phyloP scores from a whole-genome alignment of 768 basidiomycete species.

The Auriscalpium orientale region DNA sequence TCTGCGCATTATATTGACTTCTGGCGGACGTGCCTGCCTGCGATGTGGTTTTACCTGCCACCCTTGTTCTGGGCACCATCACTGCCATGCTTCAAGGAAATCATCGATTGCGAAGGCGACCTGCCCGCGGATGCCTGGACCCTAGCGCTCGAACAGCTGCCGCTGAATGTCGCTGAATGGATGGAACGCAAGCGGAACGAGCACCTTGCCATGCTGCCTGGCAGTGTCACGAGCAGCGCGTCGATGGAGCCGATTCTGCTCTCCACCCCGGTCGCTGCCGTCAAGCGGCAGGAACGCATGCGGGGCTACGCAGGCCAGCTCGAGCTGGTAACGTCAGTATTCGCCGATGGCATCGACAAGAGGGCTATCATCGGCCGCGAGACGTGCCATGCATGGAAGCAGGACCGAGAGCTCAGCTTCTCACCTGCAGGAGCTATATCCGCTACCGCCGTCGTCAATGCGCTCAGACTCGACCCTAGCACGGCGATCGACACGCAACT shows the following conservation, averaged over 20 bases:
- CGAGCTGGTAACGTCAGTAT: conserved; percentile 8
- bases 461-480: not conserved
- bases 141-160: not conserved
- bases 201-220: not conserved
- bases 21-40: conserved; percentile 6
- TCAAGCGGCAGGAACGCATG: not conserved
- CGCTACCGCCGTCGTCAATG: not conserved
- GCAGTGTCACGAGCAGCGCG: not conserved
- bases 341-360: not conserved
- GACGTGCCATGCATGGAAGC: conserved; percentile 10
- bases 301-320: conserved; percentile 5
- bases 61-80: not conserved
- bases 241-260: conserved; percentile 1
- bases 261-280: conserved; percentile 3
- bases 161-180: conserved; percentile 9
- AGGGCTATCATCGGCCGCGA: conserved; percentile 7
- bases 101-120: not conserved
- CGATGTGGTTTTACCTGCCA: conserved; percentile 9
- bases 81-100: conserved; percentile 9
- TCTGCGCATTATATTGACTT: not conserved
- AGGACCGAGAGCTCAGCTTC: not conserved
- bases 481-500: not conserved
- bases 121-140: conserved; percentile 1
- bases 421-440: conserved; percentile 3
- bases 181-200: conserved; percentile 1